Evolutionary conservation across 192 early-diverging fungal species (phyloP).

Genomic region (Rhizophagus clarus): DNA sequence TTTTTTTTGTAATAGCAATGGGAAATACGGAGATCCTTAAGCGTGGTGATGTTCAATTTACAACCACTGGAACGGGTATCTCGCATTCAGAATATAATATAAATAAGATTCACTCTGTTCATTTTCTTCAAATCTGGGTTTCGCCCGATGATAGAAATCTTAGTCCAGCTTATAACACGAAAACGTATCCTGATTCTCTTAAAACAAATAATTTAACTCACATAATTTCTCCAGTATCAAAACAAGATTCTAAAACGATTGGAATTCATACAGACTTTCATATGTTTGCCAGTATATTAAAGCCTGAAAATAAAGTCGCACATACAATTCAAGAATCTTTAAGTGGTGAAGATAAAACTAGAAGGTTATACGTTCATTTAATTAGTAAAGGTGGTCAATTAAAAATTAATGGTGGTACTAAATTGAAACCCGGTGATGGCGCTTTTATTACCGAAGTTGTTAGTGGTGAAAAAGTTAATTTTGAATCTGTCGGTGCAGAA

Average conservation of each 20-base stretch:
- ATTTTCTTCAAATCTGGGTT: constrained; percentile 46
- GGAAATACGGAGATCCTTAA: constrained; percentile 43
- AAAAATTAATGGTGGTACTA: constrained; percentile 4
- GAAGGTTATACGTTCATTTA: constrained; percentile 31
- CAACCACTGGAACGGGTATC: constrained; percentile 48
- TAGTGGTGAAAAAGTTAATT: constrained; percentile 22
- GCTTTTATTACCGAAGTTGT: constrained; percentile 33
- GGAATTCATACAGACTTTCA: constrained; percentile 34
- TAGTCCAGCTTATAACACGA: constrained; percentile 30
- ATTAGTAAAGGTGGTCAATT: not conserved
- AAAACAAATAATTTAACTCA: constrained; percentile 27
- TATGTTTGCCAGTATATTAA: constrained; percentile 32
- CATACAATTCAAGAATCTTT: constrained; percentile 5
- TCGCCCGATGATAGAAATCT: not conserved
- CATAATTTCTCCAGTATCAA: constrained; percentile 7
- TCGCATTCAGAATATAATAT: constrained; percentile 43
- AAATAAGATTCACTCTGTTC: constrained; percentile 19
- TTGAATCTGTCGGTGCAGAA: constrained; percentile 23
- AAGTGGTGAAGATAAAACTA: not conserved
- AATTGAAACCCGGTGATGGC: constrained; percentile 33
- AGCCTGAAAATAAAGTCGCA: constrained; percentile 15
- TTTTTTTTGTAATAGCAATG: constrained; percentile 39
- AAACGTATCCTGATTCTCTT: constrained; percentile 12
- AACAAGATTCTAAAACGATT: constrained; percentile 8
- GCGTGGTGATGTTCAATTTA: constrained; percentile 47